Evolutionary conservation across 2,329 filamentous ascomycete genomes (phyloP).

Genomic region (Chaetomium strumarium): DNA sequence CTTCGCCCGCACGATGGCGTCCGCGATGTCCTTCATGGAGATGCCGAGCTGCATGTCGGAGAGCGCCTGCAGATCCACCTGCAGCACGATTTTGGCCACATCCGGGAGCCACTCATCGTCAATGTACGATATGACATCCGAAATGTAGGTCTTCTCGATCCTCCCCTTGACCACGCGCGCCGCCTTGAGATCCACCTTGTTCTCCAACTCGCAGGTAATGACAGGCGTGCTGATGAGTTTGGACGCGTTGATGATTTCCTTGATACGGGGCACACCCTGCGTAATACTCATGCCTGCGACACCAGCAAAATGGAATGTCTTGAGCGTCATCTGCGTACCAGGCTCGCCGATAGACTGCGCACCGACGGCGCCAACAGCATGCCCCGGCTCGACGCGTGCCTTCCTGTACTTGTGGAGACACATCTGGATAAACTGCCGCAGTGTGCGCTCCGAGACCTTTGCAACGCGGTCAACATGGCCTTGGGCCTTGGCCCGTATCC

Average conservation of each 20-base stretch:
- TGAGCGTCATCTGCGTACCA: slow-evolving; percentile 97
- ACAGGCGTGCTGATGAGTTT: slow-evolving; percentile 91
- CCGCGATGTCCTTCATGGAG: slow-evolving; percentile 63
- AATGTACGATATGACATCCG: slow-evolving; percentile 72
- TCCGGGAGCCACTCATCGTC: slow-evolving; percentile 84
- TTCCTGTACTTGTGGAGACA: slow-evolving; percentile 88
- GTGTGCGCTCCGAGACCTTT: slow-evolving; percentile 71
- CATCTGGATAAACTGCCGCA: slow-evolving; percentile 69
- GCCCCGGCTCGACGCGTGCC: slow-evolving; percentile 87
- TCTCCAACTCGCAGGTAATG: slow-evolving; percentile 79
- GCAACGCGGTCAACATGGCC: slow-evolving; percentile 63
- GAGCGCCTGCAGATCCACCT: slow-evolving; percentile 74
- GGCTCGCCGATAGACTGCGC: slow-evolving; percentile 98
- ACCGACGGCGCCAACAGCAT: slow-evolving; percentile 91
- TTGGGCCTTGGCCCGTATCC: slow-evolving; percentile 8
- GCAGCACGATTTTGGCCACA: slow-evolving; percentile 70
- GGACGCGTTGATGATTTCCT: slow-evolving; percentile 99
- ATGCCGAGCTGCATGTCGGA: slow-evolving; percentile 78
- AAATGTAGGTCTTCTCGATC: slow-evolving; percentile 90
- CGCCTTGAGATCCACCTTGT: slow-evolving; percentile 65
- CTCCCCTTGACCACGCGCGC: slow-evolving; percentile 89
- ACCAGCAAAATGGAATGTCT: slow-evolving; percentile 99
- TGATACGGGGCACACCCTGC: slow-evolving; percentile 98
- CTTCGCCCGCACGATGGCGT: slow-evolving; percentile 72
- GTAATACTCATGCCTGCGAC: slow-evolving; percentile 99